These are phyloP conservation scores for Pythium sukuiense DNA, from an alignment of 352 stramenopile genomes.

Conservation along the genomic window DNA sequence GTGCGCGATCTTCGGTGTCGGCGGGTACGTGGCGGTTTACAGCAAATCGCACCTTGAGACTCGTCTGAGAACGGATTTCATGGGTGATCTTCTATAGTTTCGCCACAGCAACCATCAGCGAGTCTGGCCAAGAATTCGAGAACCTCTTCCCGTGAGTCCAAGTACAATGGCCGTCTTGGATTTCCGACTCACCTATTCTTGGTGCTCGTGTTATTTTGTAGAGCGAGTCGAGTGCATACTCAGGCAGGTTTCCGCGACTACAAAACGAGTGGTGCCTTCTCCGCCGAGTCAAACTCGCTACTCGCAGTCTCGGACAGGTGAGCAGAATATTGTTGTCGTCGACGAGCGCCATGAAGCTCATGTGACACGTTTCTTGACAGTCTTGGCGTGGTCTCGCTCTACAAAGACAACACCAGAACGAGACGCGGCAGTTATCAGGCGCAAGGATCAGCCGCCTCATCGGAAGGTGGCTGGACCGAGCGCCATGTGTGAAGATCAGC, in stretches of 20 bases:
- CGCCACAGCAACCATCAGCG: conserved; percentile 11
- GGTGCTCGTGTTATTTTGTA: background rate
- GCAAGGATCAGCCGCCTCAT: background rate
- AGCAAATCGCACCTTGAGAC: background rate
- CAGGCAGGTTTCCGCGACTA: conserved; percentile 33
- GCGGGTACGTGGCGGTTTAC: conserved; percentile 41
- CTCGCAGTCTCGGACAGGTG: conserved; percentile 75
- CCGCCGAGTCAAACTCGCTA: conserved; percentile 42
- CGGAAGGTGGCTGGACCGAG: conserved; percentile 14
- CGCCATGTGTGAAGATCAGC: conserved; percentile 17
- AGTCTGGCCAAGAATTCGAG: conserved; percentile 2
- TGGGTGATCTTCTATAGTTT: conserved; percentile 13
- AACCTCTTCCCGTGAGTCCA: conserved; percentile 10
- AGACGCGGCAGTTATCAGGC: conserved; percentile 24
- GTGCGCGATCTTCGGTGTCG: conserved; percentile 59
- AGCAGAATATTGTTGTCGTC: background rate
- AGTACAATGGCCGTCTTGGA: background rate
- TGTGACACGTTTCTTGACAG: conserved; percentile 25
- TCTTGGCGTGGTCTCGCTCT: conserved; percentile 54
- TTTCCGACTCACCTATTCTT: background rate
- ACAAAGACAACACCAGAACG: conserved; percentile 25
- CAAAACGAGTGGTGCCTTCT: conserved; percentile 80
- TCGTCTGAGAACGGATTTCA: background rate
- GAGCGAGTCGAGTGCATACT: conserved; percentile 7
- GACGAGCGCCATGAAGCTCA: background rate